Base-by-base conservation (phyloP, 495 filamentous ascomycete species). In the Tuber magnatum region DNA sequence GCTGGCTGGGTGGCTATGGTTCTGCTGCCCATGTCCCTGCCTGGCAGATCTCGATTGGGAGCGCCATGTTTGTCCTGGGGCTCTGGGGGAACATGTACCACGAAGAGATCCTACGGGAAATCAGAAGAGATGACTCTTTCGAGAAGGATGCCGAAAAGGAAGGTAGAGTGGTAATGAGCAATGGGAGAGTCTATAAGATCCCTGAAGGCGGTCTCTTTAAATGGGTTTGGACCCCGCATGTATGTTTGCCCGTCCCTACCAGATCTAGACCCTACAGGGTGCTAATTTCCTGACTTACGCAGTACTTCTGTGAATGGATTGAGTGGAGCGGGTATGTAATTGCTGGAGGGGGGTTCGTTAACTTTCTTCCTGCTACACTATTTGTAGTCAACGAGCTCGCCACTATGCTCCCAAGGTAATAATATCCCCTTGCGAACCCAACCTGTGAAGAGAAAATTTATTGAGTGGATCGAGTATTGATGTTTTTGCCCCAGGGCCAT, bases 261-360 rank as follows among this genome's bases (percentile, higher is more conserved):
- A 8, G 24, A 48, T 32, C 32, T 22, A 16, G 39, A 24, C 22
- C n/a, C 22, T 28, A 24, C 24, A n/a, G 20, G 69, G 16, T 61
- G 68, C 71, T 79, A 22, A 78, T 68, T 43, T 12, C 32, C 16
- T 40, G 20, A 24, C 7, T 41, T 41, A 32, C 42, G 35, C n/a
- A 81, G 80, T 98, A 97, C 82, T 87, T 95, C 70, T 91, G 89
- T 76, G 95, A 99, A 86, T 99, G 95, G 95, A 83, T 97, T 71
- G 96, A 99, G 85, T 98, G 96, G 95, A 81, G 87, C 32, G 95
- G 95, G 0, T 99, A 93, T 81, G 93, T 89, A 83, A 88, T 97
- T 75, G 32, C 86, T 82, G 84, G 91, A 81, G 89, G 84, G 80
- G 87, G 86, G 75, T 81, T 88, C 73, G 35, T 80, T 83, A 86